Conservation (phyloP, 108 stramenopile genomes). For the Nannochloropsis oceanica region DNA sequence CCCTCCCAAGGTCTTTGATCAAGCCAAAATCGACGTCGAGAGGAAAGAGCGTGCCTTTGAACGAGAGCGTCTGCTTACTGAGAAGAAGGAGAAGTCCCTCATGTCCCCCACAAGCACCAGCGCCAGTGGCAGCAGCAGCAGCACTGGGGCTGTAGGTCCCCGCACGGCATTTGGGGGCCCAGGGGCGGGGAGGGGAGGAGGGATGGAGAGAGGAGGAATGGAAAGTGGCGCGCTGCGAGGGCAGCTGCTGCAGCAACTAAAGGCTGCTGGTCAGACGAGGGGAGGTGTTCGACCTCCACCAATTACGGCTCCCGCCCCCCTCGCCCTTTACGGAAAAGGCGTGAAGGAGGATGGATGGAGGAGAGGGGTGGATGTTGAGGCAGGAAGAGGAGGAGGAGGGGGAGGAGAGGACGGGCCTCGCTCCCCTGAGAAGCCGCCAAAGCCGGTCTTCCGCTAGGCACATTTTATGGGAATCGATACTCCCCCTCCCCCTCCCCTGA, state of each 20-base stretch:
- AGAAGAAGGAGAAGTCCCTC: neutral
- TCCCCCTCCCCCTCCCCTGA: too few relatives aligned
- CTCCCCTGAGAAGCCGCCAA: neutral
- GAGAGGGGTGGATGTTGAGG: neutral
- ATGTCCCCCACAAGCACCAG: neutral
- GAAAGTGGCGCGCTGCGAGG: neutral
- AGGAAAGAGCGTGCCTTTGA: constrained; percentile 18
- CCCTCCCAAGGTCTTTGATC: constrained; percentile 12
- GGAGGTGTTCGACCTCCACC: too few relatives aligned
- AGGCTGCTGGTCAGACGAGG: too few relatives aligned
- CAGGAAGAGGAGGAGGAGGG: neutral
- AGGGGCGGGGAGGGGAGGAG: neutral
- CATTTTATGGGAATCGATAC: neutral
- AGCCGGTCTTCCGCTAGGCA: neutral
- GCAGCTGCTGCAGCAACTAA: neutral
- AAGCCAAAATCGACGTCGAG: constrained; percentile 16
- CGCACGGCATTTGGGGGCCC: neutral
- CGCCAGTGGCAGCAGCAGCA: neutral
- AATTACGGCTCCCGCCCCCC: neutral
- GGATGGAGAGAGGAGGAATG: neutral
- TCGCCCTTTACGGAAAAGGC: neutral
- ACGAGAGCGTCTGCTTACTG: constrained; percentile 21
- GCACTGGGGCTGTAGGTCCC: neutral
- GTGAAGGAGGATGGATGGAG: neutral
- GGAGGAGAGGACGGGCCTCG: neutral